These are phyloP conservation scores for Trichocladium uniseriatum DNA, from an alignment of 495 filamentous ascomycete species.

Conservation along the genomic window DNA sequence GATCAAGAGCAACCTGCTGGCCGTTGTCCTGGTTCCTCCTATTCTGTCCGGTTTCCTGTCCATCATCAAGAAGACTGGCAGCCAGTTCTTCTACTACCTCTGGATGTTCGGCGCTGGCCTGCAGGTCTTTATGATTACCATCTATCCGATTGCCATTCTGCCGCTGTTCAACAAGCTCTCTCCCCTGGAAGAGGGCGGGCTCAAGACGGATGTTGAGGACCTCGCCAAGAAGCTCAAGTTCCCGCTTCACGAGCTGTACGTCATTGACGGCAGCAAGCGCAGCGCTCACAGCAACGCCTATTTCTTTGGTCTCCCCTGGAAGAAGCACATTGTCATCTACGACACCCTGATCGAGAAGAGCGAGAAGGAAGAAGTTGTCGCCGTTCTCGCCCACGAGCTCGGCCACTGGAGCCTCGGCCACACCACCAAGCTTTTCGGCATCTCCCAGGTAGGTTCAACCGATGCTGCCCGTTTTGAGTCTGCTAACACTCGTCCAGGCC, in stretches of 20 bases:
- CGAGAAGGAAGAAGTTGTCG: slow-evolving; percentile 81
- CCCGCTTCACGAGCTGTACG: slow-evolving; percentile 79
- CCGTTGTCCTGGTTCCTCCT: slow-evolving; percentile 68
- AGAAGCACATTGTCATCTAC: slow-evolving; percentile 99
- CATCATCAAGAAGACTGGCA: slow-evolving; percentile 86
- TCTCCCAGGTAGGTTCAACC: slow-evolving; percentile 63
- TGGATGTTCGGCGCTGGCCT: slow-evolving; percentile 85
- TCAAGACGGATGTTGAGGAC: slow-evolving; percentile 82
- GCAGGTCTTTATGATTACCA: slow-evolving; percentile 87
- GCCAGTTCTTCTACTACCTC: slow-evolving; percentile 92
- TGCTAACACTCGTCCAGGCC: slow-evolving; percentile 30
- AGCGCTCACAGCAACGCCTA: slow-evolving; percentile 97
- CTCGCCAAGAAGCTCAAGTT: slow-evolving; percentile 81
- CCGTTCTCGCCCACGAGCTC: slow-evolving; percentile 89
- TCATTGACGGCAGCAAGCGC: slow-evolving; percentile 96
- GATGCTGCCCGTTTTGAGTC: neutral
- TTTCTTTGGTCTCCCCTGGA: slow-evolving; percentile 97
- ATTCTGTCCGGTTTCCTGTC: slow-evolving; percentile 82
- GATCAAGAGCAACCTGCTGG: slow-evolving; percentile 80
- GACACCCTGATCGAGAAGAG: slow-evolving; percentile 96
- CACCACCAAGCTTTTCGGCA: slow-evolving; percentile 82
- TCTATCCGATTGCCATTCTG: slow-evolving; percentile 90
- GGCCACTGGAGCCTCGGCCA: slow-evolving; percentile 95
- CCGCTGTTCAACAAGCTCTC: slow-evolving; percentile 98
- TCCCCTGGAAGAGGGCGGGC: slow-evolving; percentile 71